phyloP scores from a whole-genome alignment of 352 stramenopile genomes.

The Globisporangium cylindrosporum region DNA sequence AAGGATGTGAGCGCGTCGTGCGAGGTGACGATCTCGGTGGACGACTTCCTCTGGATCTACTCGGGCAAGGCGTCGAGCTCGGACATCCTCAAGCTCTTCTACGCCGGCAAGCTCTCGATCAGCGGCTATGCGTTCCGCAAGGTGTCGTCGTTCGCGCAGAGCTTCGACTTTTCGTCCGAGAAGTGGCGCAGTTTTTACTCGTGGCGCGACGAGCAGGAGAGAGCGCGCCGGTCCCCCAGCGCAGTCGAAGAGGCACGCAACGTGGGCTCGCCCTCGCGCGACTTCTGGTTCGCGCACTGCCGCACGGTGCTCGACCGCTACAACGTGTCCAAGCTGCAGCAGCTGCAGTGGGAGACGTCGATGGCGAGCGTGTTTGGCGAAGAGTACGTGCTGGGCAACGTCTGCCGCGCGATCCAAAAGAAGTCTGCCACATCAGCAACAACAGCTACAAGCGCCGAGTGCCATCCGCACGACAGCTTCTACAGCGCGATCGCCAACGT shows the following conservation, averaged over 20 bases:
- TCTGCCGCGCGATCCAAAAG: slow-evolving; percentile 26
- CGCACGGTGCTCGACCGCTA: slow-evolving; percentile 54
- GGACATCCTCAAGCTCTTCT: slow-evolving; percentile 79
- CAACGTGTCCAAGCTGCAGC: slow-evolving; percentile 65
- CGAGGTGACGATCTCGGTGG: slow-evolving; percentile 82
- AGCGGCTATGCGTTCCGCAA: slow-evolving; percentile 81
- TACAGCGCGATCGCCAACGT: slow-evolving; percentile 22
- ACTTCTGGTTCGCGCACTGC: slow-evolving; percentile 76
- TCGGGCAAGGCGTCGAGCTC: slow-evolving; percentile 79
- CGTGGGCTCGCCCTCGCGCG: slow-evolving; percentile 50
- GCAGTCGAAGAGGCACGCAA: slow-evolving; percentile 42
- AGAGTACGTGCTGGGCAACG: slow-evolving; percentile 54
- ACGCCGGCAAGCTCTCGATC: slow-evolving; percentile 70
- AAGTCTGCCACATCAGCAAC: not conserved
- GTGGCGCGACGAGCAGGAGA: slow-evolving; percentile 46
- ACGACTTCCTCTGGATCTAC: slow-evolving; percentile 87
- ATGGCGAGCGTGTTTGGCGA: slow-evolving; percentile 65
- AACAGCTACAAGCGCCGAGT: not conserved
- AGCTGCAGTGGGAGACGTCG: slow-evolving; percentile 73
- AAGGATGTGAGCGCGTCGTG: slow-evolving; percentile 49
- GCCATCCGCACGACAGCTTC: slow-evolving; percentile 17
- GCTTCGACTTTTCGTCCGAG: slow-evolving; percentile 84
- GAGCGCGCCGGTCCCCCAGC: slow-evolving; percentile 25
- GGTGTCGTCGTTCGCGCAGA: slow-evolving; percentile 77
- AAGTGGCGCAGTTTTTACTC: slow-evolving; percentile 79